Conservation (phyloP, 2,329 filamentous ascomycete genomes). For the Xylaria digitata region DNA sequence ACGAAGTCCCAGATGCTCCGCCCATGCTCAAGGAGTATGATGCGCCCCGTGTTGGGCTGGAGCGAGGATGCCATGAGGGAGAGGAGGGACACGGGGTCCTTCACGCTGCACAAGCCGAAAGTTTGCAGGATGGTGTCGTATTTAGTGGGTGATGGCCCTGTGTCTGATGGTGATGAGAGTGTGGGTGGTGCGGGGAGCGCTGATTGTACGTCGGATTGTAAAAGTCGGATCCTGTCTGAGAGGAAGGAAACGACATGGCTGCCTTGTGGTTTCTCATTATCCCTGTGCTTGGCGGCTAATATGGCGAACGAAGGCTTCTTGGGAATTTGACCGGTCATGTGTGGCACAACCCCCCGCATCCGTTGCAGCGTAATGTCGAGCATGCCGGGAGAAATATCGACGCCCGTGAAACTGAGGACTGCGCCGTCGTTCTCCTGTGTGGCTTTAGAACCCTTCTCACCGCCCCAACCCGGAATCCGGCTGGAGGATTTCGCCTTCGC, state of each 20-base stretch:
- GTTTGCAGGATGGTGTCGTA: slow-evolving; percentile 74
- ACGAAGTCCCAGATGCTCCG: slow-evolving; percentile 63
- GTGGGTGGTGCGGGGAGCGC: slow-evolving; percentile 56
- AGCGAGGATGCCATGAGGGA: slow-evolving; percentile 64
- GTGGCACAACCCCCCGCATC: slow-evolving; percentile 58
- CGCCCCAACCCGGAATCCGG: slow-evolving; percentile 14
- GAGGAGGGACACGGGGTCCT: slow-evolving; percentile 65
- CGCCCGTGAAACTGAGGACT: slow-evolving; percentile 68
- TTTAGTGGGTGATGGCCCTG: slow-evolving; percentile 57
- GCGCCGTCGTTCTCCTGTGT: slow-evolving; percentile 37
- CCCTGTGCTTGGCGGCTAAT: slow-evolving; percentile 38
- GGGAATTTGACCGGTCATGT: slow-evolving; percentile 55
- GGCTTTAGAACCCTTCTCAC: slow-evolving; percentile 22
- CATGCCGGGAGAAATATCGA: slow-evolving; percentile 72
- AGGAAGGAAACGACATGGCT: slow-evolving; percentile 51
- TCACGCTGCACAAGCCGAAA: slow-evolving; percentile 72
- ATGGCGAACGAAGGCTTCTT: slow-evolving; percentile 46
- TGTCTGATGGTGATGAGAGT: slow-evolving; percentile 51
- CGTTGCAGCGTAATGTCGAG: slow-evolving; percentile 67
- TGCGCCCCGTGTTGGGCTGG: slow-evolving; percentile 66
- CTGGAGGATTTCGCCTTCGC: slow-evolving; percentile 30
- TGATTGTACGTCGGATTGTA: slow-evolving; percentile 61
- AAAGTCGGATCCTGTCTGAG: slow-evolving; percentile 58
- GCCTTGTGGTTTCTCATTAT: slow-evolving; percentile 19
- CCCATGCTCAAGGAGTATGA: slow-evolving; percentile 72